phyloP scores from a whole-genome alignment of 805 yeast genomes.

The Hagleromyces aurorensis region DNA sequence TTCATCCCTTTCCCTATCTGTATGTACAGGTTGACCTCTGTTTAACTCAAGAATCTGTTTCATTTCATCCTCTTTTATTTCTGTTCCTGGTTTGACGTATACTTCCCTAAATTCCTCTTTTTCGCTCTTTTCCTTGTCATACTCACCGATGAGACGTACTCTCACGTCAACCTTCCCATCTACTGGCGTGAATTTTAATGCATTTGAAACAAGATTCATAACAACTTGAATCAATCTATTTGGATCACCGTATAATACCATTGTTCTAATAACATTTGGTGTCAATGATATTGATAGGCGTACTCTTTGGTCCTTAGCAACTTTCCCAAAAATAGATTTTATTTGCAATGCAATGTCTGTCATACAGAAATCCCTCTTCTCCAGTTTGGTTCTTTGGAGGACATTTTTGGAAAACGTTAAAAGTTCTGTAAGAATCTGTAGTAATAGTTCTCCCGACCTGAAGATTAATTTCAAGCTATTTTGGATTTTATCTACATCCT shows the following conservation, averaged over 20 bases:
- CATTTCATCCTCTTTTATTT: conserved; percentile 10
- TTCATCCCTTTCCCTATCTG: conserved; percentile 10
- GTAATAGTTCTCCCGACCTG: conserved; percentile 81
- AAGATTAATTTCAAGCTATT: conserved; percentile 74
- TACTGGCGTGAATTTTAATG: conserved; percentile 86
- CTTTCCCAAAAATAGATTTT: conserved; percentile 73
- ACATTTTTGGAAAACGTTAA: conserved; percentile 88
- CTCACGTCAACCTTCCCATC: conserved; percentile 71
- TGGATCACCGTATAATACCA: conserved; percentile 78
- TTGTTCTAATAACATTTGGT: conserved; percentile 53
- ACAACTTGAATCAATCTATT: conserved; percentile 86
- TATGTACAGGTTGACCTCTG: neutral
- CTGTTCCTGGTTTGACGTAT: conserved; percentile 31
- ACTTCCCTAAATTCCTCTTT: conserved; percentile 38
- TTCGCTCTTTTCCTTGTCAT: conserved; percentile 47
- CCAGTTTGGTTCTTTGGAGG: conserved; percentile 71
- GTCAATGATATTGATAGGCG: conserved; percentile 51
- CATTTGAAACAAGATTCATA: conserved; percentile 86
- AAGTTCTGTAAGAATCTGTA: conserved; percentile 85
- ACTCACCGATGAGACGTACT: conserved; percentile 60
- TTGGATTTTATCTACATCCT: conserved; percentile 56
- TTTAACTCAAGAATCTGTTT: neutral
- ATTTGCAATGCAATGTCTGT: conserved; percentile 80
- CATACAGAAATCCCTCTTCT: conserved; percentile 71
- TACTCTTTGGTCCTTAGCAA: conserved; percentile 72